Percentiles rank a stretch among this genome's conserved stretches.
Evolutionary conservation across 805 yeast genomes (phyloP).

Genomic region (Hanseniaspora valbyensis): DNA sequence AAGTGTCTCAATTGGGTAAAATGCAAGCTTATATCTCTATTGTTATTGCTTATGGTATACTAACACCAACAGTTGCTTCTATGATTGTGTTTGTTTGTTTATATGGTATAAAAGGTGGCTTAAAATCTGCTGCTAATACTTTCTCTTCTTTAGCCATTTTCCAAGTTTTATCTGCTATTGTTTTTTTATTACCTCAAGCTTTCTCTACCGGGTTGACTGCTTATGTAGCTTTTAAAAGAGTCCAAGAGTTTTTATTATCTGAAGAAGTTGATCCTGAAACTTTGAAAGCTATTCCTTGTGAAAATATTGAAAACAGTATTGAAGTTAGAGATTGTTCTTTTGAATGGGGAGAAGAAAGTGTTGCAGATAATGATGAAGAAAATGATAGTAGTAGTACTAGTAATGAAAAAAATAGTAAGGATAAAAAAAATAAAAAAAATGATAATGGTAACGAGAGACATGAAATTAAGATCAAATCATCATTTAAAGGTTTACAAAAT

Average conservation of each 20-base stretch:
- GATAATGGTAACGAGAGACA: too few relatives aligned
- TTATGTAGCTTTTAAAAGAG: slow-evolving; percentile 39
- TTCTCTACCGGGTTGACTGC: slow-evolving; percentile 46
- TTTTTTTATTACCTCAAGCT: slow-evolving; percentile 54
- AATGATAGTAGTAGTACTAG: too few relatives aligned
- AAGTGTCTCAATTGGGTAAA: slow-evolving; percentile 43
- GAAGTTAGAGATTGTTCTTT: slow-evolving; percentile 41
- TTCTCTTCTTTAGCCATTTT: slow-evolving; percentile 56
- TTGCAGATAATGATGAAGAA: background rate
- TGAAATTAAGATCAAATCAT: background rate
- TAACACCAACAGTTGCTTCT: slow-evolving; percentile 43
- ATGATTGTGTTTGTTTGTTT: slow-evolving; percentile 41
- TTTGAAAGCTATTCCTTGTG: slow-evolving; percentile 15
- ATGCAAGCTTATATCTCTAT: slow-evolving; percentile 51
- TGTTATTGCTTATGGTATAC: slow-evolving; percentile 40
- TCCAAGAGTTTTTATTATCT: slow-evolving; percentile 35
- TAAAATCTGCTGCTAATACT: slow-evolving; percentile 42
- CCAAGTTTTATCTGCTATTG: slow-evolving; percentile 41
- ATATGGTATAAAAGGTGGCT: slow-evolving; percentile 31
- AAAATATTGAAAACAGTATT: slow-evolving; percentile 33
- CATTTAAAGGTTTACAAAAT: slow-evolving; percentile 21
- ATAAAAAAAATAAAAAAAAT: background rate
- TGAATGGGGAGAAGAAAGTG: slow-evolving; percentile 38
- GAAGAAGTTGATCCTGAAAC: slow-evolving; percentile 24
- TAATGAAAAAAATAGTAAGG: background rate